phyloP scores from a whole-genome alignment of 1,284 basidiomycete species.

The Coniophora puteana region DNA sequence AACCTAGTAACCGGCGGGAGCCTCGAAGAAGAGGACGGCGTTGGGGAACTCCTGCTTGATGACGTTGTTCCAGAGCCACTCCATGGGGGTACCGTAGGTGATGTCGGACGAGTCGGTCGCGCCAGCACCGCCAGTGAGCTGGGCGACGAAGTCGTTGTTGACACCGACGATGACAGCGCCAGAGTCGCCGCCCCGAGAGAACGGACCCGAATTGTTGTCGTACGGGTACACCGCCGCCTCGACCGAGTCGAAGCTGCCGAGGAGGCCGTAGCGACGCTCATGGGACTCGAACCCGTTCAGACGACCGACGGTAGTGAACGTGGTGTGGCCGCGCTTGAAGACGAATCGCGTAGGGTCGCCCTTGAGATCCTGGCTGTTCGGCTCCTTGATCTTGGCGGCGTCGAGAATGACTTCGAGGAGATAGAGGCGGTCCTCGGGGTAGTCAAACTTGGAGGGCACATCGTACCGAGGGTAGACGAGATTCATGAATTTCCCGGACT shows the following conservation, averaged over 20 bases:
- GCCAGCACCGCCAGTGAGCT: constrained; percentile 30
- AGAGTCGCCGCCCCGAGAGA: constrained; percentile 32
- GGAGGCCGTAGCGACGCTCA: constrained; percentile 16
- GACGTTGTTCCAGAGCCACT: constrained; percentile 16
- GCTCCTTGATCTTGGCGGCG: constrained; percentile 11
- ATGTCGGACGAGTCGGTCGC: constrained; percentile 21
- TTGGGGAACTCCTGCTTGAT: constrained; percentile 18
- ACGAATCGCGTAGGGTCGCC: constrained; percentile 21
- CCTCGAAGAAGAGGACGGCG: constrained; percentile 13
- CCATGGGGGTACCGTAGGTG: constrained; percentile 29
- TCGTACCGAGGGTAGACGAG: constrained; percentile 13
- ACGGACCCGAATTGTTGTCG: constrained; percentile 22
- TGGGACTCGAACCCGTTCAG: constrained; percentile 20
- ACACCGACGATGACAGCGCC: constrained; percentile 29
- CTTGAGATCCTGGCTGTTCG: constrained; percentile 10
- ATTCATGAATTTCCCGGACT: too few relatives aligned
- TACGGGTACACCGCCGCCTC: constrained; percentile 24
- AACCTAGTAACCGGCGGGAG: constrained; percentile 9
- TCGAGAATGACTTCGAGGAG: constrained; percentile 9
- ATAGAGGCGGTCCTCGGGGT: constrained; percentile 11
- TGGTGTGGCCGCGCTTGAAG: constrained; percentile 28
- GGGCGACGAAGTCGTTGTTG: constrained; percentile 24
- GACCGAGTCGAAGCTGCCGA: constrained; percentile 15
- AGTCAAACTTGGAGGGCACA: constrained; percentile 15
- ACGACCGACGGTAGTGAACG: constrained; percentile 30